Evolutionary conservation across 2,329 filamentous ascomycete genomes (phyloP).

Genomic region (Fusarium poae): DNA sequence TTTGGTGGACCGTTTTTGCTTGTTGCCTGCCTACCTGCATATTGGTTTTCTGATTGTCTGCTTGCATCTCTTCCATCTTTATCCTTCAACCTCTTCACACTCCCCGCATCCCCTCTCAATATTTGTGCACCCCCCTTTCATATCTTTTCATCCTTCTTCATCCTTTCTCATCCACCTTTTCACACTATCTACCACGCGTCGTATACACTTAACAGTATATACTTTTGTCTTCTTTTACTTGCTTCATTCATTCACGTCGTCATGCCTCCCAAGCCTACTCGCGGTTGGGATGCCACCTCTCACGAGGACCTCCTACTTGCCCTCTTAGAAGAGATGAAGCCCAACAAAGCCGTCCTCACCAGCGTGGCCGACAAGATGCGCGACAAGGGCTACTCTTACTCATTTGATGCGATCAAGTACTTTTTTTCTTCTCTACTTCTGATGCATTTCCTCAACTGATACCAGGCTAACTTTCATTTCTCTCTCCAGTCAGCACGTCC

Average conservation of each 20-base stretch:
- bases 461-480: conserved; percentile 30
- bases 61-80: not conserved
- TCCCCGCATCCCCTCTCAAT: conserved; percentile 6
- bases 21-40: conserved; percentile 5
- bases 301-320: conserved; percentile 57
- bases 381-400: conserved; percentile 56
- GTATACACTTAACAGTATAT: not conserved
- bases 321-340: conserved; percentile 55
- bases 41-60: not conserved
- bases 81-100: not conserved
- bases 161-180: conserved; percentile 8
- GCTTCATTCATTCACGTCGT: not conserved
- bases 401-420: conserved; percentile 58
- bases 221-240: not conserved
- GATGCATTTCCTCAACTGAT: conserved; percentile 6
- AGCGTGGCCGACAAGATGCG: conserved; percentile 52
- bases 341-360: conserved; percentile 52
- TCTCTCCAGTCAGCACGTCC: conserved; percentile 59
- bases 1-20: not conserved
- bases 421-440: conserved; percentile 14
- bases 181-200: not conserved
- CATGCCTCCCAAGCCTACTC: conserved; percentile 31
- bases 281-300: conserved; percentile 55
- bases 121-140: not conserved
- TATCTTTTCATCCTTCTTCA: conserved; percentile 3